Evolutionary conservation across 805 yeast species (phyloP).

Genomic region (Saccharomyces paradoxus): DNA sequence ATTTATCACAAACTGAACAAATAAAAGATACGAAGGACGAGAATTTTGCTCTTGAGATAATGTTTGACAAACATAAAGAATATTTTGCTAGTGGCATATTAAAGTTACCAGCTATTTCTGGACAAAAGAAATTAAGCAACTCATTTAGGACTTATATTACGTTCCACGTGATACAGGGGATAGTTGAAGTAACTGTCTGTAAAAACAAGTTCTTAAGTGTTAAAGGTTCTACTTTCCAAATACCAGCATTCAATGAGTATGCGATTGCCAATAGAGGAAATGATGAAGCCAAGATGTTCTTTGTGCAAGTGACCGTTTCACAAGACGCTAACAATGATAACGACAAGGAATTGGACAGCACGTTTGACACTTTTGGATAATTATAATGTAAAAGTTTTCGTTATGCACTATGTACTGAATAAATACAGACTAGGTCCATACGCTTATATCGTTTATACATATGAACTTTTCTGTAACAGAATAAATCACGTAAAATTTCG

Average conservation of each 20-base stretch:
- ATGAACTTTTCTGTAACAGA: not conserved
- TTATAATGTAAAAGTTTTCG: not conserved
- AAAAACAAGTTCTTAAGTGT: slow-evolving; percentile 52
- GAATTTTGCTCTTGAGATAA: slow-evolving; percentile 51
- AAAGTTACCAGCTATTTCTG: slow-evolving; percentile 53
- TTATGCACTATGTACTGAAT: not conserved
- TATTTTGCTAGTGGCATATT: slow-evolving; percentile 68
- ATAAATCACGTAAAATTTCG: not conserved
- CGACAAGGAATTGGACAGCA: not conserved
- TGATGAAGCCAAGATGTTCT: slow-evolving; percentile 55
- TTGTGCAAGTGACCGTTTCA: slow-evolving; percentile 52
- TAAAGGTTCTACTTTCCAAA: slow-evolving; percentile 69
- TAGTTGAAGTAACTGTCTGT: slow-evolving; percentile 57
- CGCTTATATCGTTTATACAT: not conserved
- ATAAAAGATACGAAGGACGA: slow-evolving; percentile 37
- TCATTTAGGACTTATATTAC: slow-evolving; percentile 52
- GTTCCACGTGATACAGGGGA: slow-evolving; percentile 68
- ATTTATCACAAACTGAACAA: slow-evolving; percentile 40
- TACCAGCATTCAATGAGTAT: slow-evolving; percentile 72
- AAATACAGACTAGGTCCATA: not conserved
- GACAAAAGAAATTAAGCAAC: slow-evolving; percentile 55
- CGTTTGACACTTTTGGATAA: not conserved
- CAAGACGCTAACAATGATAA: not conserved
- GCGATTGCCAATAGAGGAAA: slow-evolving; percentile 57
- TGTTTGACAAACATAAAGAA: slow-evolving; percentile 56